Evolutionary conservation across 2,329 filamentous ascomycete genomes (phyloP), one percentile per base, ranked within the genome.

Genomic region (Trichoderma atrobrunneum): DNA sequence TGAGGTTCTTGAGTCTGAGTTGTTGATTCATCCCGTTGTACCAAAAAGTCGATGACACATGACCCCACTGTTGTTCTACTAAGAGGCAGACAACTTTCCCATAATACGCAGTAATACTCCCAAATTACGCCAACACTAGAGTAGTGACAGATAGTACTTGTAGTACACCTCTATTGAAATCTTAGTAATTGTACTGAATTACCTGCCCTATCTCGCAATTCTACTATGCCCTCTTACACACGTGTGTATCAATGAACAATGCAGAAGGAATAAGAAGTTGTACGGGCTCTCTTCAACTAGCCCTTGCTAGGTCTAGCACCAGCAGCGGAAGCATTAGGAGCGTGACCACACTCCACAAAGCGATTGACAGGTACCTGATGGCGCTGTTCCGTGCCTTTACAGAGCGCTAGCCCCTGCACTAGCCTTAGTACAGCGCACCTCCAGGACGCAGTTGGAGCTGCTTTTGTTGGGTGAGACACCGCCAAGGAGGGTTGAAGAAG

Each of bases 351-450:
- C 54, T 57, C 54, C 26, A 51, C 43, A 24, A 28, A n/a, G 54
- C 54, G 43, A 57, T 57, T 62, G 48, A 26, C 30, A 66, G 62
- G 43, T 54, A 65, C 63, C 43, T 54, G 39, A 51, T 28, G 62
- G 62, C 43, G 43, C 62, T 65, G 43, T n/a, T 16, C 34, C 64
- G 51, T 30, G 14, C 32, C 61, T 64, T 64, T 30, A 14, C 61
- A n/a, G 39, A 48, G 30, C 51, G 24, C 60, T 67, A 57, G 64
- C 56, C n/a, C 64, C 64, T 67, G 64, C 32, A 21, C 54, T 67
- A 67, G 14, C 2, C 51, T 18, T 65, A 65, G 43, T n/a, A 65
- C 43, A 51, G 43, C 39, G 39, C 39, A 43, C 43, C 43, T 51
- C 43, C 12, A 21, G 5, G 21, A 36, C 32, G n/a, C 10, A 36